These are phyloP conservation scores for Fusarium hostae DNA, from an alignment of 2,329 filamentous ascomycete species.

Conservation along the genomic window DNA sequence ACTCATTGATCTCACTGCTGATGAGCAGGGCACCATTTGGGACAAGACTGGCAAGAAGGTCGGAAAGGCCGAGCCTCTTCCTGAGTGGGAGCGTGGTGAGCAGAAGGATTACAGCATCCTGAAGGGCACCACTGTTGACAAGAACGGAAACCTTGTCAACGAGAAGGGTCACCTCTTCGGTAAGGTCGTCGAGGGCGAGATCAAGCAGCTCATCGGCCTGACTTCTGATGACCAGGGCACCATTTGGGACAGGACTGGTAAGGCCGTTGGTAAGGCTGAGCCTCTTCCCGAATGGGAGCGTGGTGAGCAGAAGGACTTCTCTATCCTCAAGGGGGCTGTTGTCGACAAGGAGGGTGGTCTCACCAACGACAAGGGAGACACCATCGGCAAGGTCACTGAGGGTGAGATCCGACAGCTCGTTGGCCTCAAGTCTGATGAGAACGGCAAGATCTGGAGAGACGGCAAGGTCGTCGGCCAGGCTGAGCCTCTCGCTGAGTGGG, in stretches of 20 bases:
- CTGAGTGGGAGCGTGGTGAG: conserved; percentile 60
- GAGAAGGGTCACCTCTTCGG: conserved; percentile 66
- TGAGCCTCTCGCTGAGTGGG: conserved; percentile 68
- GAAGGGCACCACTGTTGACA: conserved; percentile 67
- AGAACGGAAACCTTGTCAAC: conserved; percentile 66
- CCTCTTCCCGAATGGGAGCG: conserved; percentile 68
- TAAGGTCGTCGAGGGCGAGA: conserved; percentile 72
- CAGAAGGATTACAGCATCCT: conserved; percentile 36
- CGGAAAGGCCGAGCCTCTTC: conserved; percentile 74
- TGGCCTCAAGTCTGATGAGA: conserved; percentile 74
- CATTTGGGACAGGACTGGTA: conserved; percentile 72
- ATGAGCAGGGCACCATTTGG: conserved; percentile 74
- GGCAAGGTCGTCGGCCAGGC: conserved; percentile 74
- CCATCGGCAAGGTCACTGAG: conserved; percentile 70
- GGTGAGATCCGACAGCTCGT: conserved; percentile 72
- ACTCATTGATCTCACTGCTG: conserved; percentile 71
- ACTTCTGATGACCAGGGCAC: conserved; percentile 74
- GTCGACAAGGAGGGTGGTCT: conserved; percentile 65
- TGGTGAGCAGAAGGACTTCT: conserved; percentile 47
- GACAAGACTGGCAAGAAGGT: conserved; percentile 71
- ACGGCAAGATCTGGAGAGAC: conserved; percentile 74
- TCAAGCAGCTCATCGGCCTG: conserved; percentile 73
- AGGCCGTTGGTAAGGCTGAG: conserved; percentile 73
- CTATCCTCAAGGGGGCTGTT: conserved; percentile 31
- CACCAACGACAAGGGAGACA: conserved; percentile 61